Percentiles rank a stretch among this genome's conserved stretches.
Evolutionary conservation across 371 early-diverging fungal genomes (phyloP).

Genomic region (Mucor saturninus): DNA sequence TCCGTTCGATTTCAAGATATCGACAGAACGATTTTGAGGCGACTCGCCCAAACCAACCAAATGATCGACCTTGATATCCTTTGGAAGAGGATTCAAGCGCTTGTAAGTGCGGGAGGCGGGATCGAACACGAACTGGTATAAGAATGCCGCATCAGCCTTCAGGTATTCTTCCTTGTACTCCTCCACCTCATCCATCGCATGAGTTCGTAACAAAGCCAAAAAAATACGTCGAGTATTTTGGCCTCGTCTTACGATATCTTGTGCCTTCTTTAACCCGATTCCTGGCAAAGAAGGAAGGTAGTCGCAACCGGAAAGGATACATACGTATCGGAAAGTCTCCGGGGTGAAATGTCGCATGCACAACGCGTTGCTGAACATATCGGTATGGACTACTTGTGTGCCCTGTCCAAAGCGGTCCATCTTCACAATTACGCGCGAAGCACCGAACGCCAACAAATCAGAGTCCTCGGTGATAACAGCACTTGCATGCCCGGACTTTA

Average conservation of each 20-base stretch:
- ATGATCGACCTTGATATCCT: slow-evolving; percentile 16
- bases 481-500: slow-evolving; percentile 70
- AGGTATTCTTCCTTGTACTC: slow-evolving; percentile 66
- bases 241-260: neutral
- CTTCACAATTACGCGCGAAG: slow-evolving; percentile 76
- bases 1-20: neutral
- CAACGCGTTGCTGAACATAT: neutral
- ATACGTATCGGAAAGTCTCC: slow-evolving; percentile 54
- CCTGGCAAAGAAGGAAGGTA: slow-evolving; percentile 85
- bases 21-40: neutral
- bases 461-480: slow-evolving; percentile 97
- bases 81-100: slow-evolving; percentile 62
- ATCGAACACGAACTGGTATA: slow-evolving; percentile 84
- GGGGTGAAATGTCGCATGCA: neutral
- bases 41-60: slow-evolving; percentile 16
- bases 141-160: slow-evolving; percentile 79
- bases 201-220: neutral
- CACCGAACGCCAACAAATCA: slow-evolving; percentile 96
- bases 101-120: slow-evolving; percentile 48
- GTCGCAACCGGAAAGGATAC: slow-evolving; percentile 96
- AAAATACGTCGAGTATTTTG: neutral
- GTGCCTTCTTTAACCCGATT: slow-evolving; percentile 77
- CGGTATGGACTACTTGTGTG: neutral
- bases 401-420: slow-evolving; percentile 73
- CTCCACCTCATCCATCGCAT: neutral